Evolutionary conservation across 257 asterid species (phyloP).

Genomic region (Linderniella brevidens): DNA sequence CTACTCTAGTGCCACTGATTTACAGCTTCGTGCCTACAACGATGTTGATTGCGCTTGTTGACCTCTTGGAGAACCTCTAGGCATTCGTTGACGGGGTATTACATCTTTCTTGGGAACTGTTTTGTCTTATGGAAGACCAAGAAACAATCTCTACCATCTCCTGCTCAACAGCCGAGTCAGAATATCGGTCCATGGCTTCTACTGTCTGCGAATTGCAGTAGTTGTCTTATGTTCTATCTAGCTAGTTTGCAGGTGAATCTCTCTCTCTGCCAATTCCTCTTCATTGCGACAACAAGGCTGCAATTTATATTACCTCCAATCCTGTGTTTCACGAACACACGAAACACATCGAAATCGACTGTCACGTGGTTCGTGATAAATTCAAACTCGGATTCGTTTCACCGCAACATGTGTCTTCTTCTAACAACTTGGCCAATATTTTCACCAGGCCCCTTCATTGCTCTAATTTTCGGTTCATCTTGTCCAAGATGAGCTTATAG

Average conservation of each 20-base stretch:
- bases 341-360: not conserved
- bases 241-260: too few species aligned
- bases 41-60: not conserved
- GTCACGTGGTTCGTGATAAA: not conserved
- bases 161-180: too few species aligned
- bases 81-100: not conserved
- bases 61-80: not conserved
- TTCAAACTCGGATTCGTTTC: not conserved
- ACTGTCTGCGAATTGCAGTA: not conserved
- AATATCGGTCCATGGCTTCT: not conserved
- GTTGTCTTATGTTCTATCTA: too few species aligned
- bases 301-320: not conserved
- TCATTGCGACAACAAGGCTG: too few species aligned
- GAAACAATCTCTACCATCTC: not conserved
- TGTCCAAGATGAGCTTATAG: not conserved
- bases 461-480: not conserved
- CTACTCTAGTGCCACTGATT: not conserved
- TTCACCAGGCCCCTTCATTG: not conserved
- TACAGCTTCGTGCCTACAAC: not conserved
- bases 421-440: not conserved
- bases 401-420: not conserved
- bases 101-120: not conserved
- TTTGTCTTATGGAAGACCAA: not conserved
- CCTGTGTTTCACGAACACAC: not conserved
- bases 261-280: not conserved